Percentiles rank a stretch among this genome's conserved stretches.
phyloP scores from a whole-genome alignment of 2,329 filamentous ascomycete genomes.

The Monilinia laxa region DNA sequence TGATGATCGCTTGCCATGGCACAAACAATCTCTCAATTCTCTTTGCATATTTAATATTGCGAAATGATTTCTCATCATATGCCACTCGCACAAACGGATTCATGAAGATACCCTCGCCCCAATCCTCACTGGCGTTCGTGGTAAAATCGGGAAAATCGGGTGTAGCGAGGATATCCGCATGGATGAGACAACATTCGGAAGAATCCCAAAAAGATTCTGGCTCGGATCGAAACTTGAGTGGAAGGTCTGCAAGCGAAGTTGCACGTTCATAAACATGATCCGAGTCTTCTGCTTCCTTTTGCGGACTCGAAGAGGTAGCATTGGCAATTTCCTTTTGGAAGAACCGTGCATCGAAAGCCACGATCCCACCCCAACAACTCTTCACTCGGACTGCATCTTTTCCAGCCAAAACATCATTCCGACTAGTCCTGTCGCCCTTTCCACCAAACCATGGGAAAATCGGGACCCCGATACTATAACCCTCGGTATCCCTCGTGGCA shows the following conservation, averaged over 20 bases:
- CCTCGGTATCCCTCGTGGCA: conserved; percentile 66
- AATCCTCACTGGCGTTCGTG: conserved; percentile 29
- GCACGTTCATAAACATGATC: conserved; percentile 26
- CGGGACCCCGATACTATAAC: conserved; percentile 60
- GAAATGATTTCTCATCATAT: conserved; percentile 58
- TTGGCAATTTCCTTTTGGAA: conserved; percentile 46
- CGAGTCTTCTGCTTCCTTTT: background rate
- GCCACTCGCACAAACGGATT: conserved; percentile 74
- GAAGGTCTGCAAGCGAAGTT: conserved; percentile 23
- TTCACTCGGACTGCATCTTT: conserved; percentile 66
- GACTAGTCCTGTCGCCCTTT: conserved; percentile 52
- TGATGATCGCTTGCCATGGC: conserved; percentile 58
- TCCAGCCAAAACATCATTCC: conserved; percentile 61
- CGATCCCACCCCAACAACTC: conserved; percentile 78
- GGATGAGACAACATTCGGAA: conserved; percentile 63
- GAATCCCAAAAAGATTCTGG: conserved; percentile 61
- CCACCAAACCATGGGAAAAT: conserved; percentile 67
- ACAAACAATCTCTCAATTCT: conserved; percentile 66
- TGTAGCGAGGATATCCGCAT: conserved; percentile 47
- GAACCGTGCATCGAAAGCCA: conserved; percentile 61
- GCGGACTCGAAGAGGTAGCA: background rate
- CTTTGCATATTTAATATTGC: conserved; percentile 58
- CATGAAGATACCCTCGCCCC: conserved; percentile 62
- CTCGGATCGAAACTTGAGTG: conserved; percentile 53
- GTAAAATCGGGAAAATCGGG: conserved; percentile 24